Conservation (phyloP, 225 moss, liverwort and hornwort species). For the Polytrichum formosum region DNA sequence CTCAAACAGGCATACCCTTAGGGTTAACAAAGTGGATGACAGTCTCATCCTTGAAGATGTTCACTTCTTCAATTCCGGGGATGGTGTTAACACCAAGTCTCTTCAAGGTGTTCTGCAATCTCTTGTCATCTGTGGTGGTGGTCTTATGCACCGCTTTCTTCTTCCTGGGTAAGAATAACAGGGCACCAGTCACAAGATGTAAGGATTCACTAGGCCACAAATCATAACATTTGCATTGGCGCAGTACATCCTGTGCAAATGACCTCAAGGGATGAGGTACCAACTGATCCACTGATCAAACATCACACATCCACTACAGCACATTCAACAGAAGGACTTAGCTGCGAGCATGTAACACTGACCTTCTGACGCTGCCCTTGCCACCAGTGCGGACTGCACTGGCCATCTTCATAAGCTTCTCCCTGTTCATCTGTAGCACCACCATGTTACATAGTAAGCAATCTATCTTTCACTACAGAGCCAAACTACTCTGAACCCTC, state of each 20-base stretch:
- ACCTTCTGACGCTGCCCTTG: constrained; percentile 70
- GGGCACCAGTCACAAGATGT: background rate
- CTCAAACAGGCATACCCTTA: constrained; percentile 32
- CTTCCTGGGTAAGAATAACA: constrained; percentile 10
- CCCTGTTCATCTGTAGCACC: constrained; percentile 59
- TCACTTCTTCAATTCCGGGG: constrained; percentile 66
- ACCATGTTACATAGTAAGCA: background rate
- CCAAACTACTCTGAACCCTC: background rate
- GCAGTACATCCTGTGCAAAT: no score
- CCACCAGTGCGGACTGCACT: constrained; percentile 71
- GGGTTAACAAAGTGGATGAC: constrained; percentile 64
- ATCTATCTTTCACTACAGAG: no score
- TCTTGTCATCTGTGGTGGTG: constrained; percentile 66
- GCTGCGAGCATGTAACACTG: background rate
- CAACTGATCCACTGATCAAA: background rate
- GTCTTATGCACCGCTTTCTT: constrained; percentile 75
- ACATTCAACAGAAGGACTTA: background rate
- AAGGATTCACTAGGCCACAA: background rate
- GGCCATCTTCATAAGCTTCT: constrained; percentile 78
- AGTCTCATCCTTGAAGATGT: constrained; percentile 69
- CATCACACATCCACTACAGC: background rate
- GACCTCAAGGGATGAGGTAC: no score
- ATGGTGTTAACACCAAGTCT: constrained; percentile 62
- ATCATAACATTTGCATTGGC: background rate
- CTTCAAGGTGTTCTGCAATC: constrained; percentile 65